Conservation (phyloP, 495 filamentous ascomycete species). For the Amniculicola lignicola region DNA sequence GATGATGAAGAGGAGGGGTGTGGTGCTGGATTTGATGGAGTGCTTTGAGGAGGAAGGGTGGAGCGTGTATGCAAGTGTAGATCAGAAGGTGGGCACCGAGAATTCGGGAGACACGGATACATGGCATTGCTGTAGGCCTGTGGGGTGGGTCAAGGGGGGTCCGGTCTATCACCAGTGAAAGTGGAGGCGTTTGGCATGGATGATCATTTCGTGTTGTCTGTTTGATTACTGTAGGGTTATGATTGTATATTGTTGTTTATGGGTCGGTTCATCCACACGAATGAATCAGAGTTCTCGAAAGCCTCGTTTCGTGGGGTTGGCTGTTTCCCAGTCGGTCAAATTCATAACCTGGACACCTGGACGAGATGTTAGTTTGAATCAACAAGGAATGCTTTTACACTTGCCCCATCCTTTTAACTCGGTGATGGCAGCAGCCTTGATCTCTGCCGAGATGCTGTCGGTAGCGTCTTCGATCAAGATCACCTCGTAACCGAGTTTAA, state of each 20-base stretch:
- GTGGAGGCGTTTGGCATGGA: no score
- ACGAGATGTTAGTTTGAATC: neutral
- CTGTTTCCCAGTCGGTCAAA: conserved; percentile 33
- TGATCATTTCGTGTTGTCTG: no score
- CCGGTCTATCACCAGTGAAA: conserved; percentile 14
- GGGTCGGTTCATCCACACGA: no score
- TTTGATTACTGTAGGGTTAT: no score
- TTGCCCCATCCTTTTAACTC: conserved; percentile 34
- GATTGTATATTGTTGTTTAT: no score
- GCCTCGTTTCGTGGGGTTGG: conserved; percentile 14
- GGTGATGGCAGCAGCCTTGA: conserved; percentile 31
- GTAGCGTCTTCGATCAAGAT: conserved; percentile 37
- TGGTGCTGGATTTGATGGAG: conserved; percentile 5
- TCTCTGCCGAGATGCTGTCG: conserved; percentile 24
- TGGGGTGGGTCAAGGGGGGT: conserved; percentile 2
- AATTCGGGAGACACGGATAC: conserved; percentile 1
- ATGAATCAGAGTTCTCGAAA: conserved; percentile 1
- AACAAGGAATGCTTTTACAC: neutral
- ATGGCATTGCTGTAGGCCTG: conserved; percentile 14
- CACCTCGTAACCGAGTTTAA: conserved; percentile 38
- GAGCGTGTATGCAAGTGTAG: conserved; percentile 8
- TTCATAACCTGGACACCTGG: conserved; percentile 35
- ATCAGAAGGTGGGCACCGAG: conserved; percentile 1
- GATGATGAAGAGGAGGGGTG: neutral
- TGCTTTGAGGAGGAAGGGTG: conserved; percentile 3